phyloP scores from a whole-genome alignment of 371 early-diverging fungal genomes.

The Lichtheimia ramosa region DNA sequence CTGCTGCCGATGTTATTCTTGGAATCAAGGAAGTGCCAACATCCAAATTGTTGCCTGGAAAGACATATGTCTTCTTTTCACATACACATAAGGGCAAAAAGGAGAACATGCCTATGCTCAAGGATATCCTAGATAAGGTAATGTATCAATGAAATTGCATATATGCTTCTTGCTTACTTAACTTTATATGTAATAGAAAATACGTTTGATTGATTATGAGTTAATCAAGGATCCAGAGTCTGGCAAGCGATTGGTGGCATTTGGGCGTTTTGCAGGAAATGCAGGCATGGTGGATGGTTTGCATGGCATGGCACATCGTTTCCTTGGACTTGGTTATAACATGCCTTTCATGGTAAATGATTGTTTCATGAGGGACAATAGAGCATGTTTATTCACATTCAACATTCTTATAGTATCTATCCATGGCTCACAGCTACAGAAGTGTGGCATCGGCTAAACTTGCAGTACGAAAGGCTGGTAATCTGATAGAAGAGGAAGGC shows the following conservation, averaged over 20 bases:
- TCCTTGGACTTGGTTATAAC: slow-evolving; percentile 90
- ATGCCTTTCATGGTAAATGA: slow-evolving; percentile 85
- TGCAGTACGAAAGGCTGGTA: slow-evolving; percentile 76
- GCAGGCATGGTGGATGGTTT: slow-evolving; percentile 93
- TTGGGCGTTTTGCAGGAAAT: slow-evolving; percentile 93
- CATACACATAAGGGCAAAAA: slow-evolving; percentile 96
- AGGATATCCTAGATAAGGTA: slow-evolving; percentile 85
- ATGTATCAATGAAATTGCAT: neutral
- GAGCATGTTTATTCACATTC: neutral
- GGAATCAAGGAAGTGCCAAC: slow-evolving; percentile 98
- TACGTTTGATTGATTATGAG: slow-evolving; percentile 95
- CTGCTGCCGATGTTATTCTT: slow-evolving; percentile 86
- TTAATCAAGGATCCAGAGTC: slow-evolving; percentile 77
- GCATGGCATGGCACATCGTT: slow-evolving; percentile 89
- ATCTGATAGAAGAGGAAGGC: slow-evolving; percentile 82
- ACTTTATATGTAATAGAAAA: slow-evolving; percentile 55
- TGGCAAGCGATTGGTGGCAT: slow-evolving; percentile 84
- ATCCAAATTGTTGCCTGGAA: slow-evolving; percentile 74
- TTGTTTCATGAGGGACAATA: neutral
- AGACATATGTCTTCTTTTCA: slow-evolving; percentile 94
- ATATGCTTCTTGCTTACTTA: neutral
- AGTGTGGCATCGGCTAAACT: slow-evolving; percentile 75
- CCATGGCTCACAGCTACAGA: slow-evolving; percentile 87
- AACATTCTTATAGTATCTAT: slow-evolving; percentile 53
- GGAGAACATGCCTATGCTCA: slow-evolving; percentile 92